Evolutionary conservation across 768 basidiomycete genomes (phyloP).

Genomic region (Kwoniella newhampshirensis): DNA sequence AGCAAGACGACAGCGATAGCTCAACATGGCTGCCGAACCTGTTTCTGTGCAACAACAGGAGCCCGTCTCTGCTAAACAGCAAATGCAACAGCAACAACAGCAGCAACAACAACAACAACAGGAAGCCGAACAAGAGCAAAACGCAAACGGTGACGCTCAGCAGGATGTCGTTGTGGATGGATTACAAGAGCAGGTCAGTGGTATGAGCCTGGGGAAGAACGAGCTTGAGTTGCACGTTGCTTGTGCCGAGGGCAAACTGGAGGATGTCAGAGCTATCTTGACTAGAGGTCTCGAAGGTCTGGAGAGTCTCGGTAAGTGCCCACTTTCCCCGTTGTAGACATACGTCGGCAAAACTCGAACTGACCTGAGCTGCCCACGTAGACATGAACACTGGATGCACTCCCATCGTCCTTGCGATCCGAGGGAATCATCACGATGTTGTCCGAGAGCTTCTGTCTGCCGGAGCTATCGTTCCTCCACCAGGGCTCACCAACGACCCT

Average conservation of each 20-base stretch:
- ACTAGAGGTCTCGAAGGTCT: constrained; percentile 40
- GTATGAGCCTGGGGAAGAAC: constrained; percentile 9
- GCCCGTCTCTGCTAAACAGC: constrained; percentile 17
- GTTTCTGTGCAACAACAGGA: constrained; percentile 3
- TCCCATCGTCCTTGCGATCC: constrained; percentile 51
- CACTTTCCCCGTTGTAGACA: neutral
- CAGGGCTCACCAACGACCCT: constrained; percentile 47
- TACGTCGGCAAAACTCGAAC: too few relatives aligned
- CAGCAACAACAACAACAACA: neutral
- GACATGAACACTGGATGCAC: constrained; percentile 48
- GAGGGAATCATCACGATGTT: constrained; percentile 46
- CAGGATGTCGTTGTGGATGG: constrained; percentile 2
- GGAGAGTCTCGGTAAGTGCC: constrained; percentile 47
- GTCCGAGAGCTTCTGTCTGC: constrained; percentile 48
- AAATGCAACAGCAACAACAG: neutral
- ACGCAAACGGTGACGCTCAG: neutral
- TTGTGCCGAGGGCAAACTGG: constrained; percentile 48
- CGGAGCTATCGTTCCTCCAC: constrained; percentile 51
- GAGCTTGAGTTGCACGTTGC: constrained; percentile 41
- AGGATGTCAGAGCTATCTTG: constrained; percentile 45
- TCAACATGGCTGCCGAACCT: constrained; percentile 18
- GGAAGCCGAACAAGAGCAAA: neutral
- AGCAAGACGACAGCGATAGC: too few relatives aligned
- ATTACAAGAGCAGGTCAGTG: constrained; percentile 18
- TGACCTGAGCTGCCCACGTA: constrained; percentile 6